These are phyloP conservation scores for Hygrophorus russula DNA, from an alignment of 768 basidiomycete genomes.

Conservation along the genomic window DNA sequence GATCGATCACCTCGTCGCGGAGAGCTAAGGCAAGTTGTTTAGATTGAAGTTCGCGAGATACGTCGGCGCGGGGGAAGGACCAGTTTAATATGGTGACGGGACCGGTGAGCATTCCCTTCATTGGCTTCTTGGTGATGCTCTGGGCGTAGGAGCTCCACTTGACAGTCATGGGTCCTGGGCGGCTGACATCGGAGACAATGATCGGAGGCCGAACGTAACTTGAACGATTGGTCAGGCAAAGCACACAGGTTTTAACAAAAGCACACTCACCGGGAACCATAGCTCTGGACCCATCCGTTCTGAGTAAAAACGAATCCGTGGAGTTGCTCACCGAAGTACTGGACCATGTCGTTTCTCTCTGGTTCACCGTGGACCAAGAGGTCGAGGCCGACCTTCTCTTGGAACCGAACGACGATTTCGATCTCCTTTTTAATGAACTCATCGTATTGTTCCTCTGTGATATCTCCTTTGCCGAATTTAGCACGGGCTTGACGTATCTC, in stretches of 20 bases:
- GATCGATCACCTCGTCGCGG: constrained; percentile 95
- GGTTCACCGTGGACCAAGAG: constrained; percentile 98
- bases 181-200: constrained; percentile 95
- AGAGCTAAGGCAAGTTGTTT: constrained; percentile 97
- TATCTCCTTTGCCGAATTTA: constrained; percentile 85
- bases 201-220: constrained; percentile 98
- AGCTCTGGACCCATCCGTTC: constrained; percentile 99
- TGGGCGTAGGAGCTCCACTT: constrained; percentile 96
- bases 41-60: constrained; percentile 91
- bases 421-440: constrained; percentile 99
- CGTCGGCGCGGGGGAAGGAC: constrained; percentile 96
- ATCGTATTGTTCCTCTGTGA: constrained; percentile 82
- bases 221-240: constrained; percentile 3
- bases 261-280: constrained; percentile 80
- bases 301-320: constrained; percentile 96
- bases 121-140: constrained; percentile 82
- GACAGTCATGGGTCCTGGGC: constrained; percentile 88
- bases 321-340: constrained; percentile 98
- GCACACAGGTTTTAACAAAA: not conserved
- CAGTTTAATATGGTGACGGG: no score
- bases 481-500: constrained; percentile 97
- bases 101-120: constrained; percentile 53
- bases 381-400: constrained; percentile 93
- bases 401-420: constrained; percentile 87
- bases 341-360: constrained; percentile 99